phyloP scores from a whole-genome alignment of 2,329 filamentous ascomycete genomes.

The Calonectria honghensis region DNA sequence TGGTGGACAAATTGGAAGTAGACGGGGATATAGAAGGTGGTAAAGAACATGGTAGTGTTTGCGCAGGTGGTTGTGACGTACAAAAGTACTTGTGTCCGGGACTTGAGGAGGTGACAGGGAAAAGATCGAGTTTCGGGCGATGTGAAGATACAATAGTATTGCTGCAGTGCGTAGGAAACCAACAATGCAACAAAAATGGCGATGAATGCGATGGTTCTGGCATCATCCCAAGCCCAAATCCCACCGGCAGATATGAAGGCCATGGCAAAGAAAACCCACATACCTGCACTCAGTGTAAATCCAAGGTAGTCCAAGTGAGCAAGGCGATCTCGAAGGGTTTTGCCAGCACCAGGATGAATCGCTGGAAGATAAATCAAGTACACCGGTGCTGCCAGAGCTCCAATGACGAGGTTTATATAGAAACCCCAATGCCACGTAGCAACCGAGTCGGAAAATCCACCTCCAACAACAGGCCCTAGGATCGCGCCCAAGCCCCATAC shows the following conservation, averaged over 20 bases:
- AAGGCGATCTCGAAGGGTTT: background rate
- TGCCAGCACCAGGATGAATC: background rate
- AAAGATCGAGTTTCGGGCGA: background rate
- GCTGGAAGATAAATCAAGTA: background rate
- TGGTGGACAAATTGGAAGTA: constrained; percentile 15
- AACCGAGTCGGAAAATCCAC: background rate
- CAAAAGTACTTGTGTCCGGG: background rate
- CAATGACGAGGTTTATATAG: constrained; percentile 1
- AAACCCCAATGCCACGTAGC: constrained; percentile 9
- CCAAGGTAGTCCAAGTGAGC: background rate
- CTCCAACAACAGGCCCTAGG: background rate
- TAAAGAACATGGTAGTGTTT: background rate
- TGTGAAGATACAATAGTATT: constrained; percentile 8
- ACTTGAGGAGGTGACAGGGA: constrained; percentile 1
- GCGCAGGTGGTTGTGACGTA: background rate
- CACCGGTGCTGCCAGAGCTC: background rate
- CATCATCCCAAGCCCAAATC: constrained; percentile 4
- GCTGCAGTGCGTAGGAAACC: background rate
- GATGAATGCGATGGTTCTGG: background rate
- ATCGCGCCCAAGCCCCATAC: constrained; percentile 3
- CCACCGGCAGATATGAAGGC: background rate
- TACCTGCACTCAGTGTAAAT: background rate
- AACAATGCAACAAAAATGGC: background rate
- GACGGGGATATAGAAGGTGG: constrained; percentile 9
- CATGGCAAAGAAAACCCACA: constrained; percentile 15